A percentile compares a stretch with the other conserved stretches of the same genome.
These are phyloP conservation scores for Chaetomiaceae sp. DNA, from an alignment of 2,329 filamentous ascomycete genomes.

Conservation along the genomic window DNA sequence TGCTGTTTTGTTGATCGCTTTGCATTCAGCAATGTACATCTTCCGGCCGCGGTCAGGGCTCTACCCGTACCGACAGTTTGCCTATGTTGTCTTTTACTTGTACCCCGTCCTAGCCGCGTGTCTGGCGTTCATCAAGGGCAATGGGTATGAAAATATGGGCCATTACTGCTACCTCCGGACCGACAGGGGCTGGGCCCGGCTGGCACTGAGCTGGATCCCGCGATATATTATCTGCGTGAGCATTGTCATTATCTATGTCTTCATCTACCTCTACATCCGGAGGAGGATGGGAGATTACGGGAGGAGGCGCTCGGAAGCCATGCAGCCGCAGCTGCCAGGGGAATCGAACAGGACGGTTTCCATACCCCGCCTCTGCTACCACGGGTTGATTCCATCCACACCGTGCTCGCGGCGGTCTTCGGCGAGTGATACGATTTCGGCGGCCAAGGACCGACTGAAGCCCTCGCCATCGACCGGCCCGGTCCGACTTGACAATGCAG, in stretches of 20 bases:
- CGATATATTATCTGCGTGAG: slow-evolving; percentile 63
- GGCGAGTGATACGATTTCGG: slow-evolving; percentile 15
- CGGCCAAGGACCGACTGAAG: slow-evolving; percentile 11
- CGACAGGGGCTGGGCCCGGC: slow-evolving; percentile 63
- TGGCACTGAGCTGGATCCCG: slow-evolving; percentile 68
- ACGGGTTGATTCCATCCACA: slow-evolving; percentile 33
- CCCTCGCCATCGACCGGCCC: slow-evolving; percentile 19
- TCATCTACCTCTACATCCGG: slow-evolving; percentile 66
- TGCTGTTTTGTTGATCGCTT: slow-evolving; percentile 66
- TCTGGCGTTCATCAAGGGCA: slow-evolving; percentile 57
- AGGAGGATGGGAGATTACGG: slow-evolving; percentile 40
- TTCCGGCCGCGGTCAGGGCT: slow-evolving; percentile 62
- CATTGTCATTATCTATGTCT: slow-evolving; percentile 61
- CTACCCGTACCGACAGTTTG: slow-evolving; percentile 59
- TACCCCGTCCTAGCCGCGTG: slow-evolving; percentile 57
- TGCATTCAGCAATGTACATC: slow-evolving; percentile 70
- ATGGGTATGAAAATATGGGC: slow-evolving; percentile 58
- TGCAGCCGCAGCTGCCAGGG: slow-evolving; percentile 9
- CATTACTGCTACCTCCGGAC: slow-evolving; percentile 67
- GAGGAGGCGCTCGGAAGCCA: slow-evolving; percentile 23
- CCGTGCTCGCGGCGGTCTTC: slow-evolving; percentile 27
- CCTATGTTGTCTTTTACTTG: slow-evolving; percentile 54
- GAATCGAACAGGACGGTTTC: slow-evolving; percentile 5
- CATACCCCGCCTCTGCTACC: slow-evolving; percentile 32
- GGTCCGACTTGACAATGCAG: neutral